phyloP scores from a whole-genome alignment of 2,329 filamentous ascomycete genomes.

The Graphium sp. region DNA sequence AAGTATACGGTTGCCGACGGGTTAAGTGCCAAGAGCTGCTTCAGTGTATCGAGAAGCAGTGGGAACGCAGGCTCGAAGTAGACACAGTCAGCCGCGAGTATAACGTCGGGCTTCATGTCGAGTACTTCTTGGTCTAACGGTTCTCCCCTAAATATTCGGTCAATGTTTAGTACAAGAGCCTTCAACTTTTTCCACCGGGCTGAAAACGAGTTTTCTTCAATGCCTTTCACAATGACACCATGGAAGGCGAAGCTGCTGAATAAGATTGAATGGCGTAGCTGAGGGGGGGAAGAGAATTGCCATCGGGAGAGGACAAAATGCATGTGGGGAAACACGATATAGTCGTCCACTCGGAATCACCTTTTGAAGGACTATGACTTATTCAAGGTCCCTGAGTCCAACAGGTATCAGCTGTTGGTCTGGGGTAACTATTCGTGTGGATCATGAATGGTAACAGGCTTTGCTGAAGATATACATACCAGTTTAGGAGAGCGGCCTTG shows the following conservation, averaged over 20 bases:
- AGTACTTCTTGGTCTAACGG: slow-evolving; percentile 34
- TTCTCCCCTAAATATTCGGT: slow-evolving; percentile 32
- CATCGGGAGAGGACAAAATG: neutral
- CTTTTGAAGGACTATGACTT: no score
- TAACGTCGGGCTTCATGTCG: slow-evolving; percentile 51
- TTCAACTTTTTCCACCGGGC: slow-evolving; percentile 1
- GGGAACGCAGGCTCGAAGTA: slow-evolving; percentile 96
- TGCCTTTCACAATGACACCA: neutral
- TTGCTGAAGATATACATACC: no score
- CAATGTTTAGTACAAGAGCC: slow-evolving; percentile 4
- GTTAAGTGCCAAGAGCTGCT: slow-evolving; percentile 57
- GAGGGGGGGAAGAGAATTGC: neutral
- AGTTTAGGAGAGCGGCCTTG: slow-evolving; percentile 59
- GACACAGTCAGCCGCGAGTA: slow-evolving; percentile 92
- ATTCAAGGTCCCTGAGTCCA: no score
- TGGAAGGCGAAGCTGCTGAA: neutral
- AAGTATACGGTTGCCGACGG: slow-evolving; percentile 53
- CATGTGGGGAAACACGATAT: neutral
- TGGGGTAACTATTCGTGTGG: no score
- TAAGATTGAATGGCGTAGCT: neutral
- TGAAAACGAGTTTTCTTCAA: neutral
- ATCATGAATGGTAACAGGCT: no score
- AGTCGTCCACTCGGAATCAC: no score
- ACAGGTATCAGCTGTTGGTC: no score
- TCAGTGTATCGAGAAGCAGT: slow-evolving; percentile 62